Conservation (phyloP, 768 basidiomycete species). For the Boletus rufocinnamomeus region DNA sequence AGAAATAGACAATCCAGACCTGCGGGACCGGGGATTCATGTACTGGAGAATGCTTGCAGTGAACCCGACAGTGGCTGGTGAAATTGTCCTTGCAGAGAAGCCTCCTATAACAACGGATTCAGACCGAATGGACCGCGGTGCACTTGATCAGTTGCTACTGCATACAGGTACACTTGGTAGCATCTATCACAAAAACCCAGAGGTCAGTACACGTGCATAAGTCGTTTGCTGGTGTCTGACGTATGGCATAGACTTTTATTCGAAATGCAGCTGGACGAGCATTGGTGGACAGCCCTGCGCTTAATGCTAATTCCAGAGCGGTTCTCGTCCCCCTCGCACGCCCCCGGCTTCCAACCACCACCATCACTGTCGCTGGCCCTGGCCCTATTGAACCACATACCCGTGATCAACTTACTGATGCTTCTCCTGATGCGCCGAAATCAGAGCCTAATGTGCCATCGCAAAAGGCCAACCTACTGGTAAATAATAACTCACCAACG, state of each 20-base stretch:
- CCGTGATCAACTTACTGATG: conserved; percentile 29
- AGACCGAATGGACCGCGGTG: conserved; percentile 95
- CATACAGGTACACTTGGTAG: conserved; percentile 94
- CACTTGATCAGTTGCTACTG: conserved; percentile 90
- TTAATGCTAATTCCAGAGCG: conserved; percentile 78
- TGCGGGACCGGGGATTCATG: conserved; percentile 97
- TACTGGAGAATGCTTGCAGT: conserved; percentile 98
- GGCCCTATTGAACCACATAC: conserved; percentile 39
- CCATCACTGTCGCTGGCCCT: conserved; percentile 59
- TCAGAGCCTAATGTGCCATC: conserved; percentile 36
- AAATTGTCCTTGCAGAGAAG: conserved; percentile 90
- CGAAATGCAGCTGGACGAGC: conserved; percentile 84
- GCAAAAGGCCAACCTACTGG: conserved; percentile 24
- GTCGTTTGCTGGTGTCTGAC: conserved; percentile 14
- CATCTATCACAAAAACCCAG: conserved; percentile 98
- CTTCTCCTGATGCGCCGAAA: conserved; percentile 29
- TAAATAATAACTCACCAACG: conserved; percentile 10
- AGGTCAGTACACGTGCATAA: conserved; percentile 48
- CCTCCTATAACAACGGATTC: conserved; percentile 98
- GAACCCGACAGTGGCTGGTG: conserved; percentile 83
- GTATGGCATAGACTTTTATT: conserved; percentile 75
- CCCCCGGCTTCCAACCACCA: conserved; percentile 44
- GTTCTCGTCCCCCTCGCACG: conserved; percentile 66
- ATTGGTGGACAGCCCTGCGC: conserved; percentile 83
- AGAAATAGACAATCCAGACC: conserved; percentile 96